phyloP scores from a whole-genome alignment of 306 rosid species.

The Lagenaria siceraria region DNA sequence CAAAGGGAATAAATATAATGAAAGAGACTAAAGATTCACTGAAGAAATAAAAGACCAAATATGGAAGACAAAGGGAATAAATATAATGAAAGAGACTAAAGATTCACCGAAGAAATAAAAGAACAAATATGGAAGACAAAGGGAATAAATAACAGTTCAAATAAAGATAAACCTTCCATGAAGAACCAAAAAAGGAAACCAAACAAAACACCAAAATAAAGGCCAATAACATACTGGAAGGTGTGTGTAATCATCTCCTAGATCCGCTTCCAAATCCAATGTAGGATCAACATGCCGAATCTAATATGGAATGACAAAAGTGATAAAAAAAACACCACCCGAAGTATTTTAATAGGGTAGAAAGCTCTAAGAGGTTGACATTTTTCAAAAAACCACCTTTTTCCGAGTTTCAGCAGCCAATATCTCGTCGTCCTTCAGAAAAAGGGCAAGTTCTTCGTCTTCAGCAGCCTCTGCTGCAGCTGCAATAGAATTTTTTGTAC shows the following conservation, averaged over 20 bases:
- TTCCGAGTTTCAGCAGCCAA: constrained; percentile 69
- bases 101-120: no score
- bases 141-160: no score
- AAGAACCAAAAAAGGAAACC: no score
- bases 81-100: no score
- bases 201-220: no score
- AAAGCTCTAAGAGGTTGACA: neutral
- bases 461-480: constrained; percentile 99
- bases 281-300: constrained; percentile 89
- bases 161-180: no score
- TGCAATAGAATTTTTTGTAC: constrained; percentile 63
- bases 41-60: no score
- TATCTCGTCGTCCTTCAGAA: constrained; percentile 78
- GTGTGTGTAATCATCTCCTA: constrained; percentile 93
- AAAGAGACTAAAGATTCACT: no score
- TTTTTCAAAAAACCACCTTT: constrained; percentile 41
- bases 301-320: constrained; percentile 25
- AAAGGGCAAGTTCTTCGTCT: constrained; percentile 92
- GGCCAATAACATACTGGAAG: constrained; percentile 62
- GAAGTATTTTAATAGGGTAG: neutral
- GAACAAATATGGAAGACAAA: no score
- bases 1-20: no score
- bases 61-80: no score
- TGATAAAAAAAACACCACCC: constrained; percentile 4
- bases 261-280: constrained; percentile 95